phyloP scores from a whole-genome alignment of 768 basidiomycete genomes.

The Tylopilus sp. region DNA sequence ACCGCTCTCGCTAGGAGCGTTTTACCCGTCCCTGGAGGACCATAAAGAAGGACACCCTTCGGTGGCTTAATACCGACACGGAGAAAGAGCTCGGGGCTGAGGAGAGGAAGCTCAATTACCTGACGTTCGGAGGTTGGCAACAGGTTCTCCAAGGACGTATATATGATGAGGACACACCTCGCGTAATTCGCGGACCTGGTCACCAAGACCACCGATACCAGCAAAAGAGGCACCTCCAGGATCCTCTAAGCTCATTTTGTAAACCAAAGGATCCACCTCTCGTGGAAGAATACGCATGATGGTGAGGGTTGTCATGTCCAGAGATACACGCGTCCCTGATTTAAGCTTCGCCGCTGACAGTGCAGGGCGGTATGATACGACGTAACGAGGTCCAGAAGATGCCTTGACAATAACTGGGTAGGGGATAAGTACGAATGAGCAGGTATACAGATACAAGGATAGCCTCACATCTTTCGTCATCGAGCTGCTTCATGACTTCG shows the following conservation, averaged over 20 bases:
- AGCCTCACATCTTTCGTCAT: conserved; percentile 90
- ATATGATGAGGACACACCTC: conserved; percentile 55
- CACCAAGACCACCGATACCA: conserved; percentile 92
- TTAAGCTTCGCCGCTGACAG: conserved; percentile 92
- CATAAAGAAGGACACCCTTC: conserved; percentile 94
- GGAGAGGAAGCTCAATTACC: conserved; percentile 94
- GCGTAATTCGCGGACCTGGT: conserved; percentile 94
- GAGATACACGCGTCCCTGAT: conserved; percentile 88
- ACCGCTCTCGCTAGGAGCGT: conserved; percentile 93
- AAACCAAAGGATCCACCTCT: conserved; percentile 96
- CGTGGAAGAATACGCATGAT: conserved; percentile 98
- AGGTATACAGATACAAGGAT: neutral
- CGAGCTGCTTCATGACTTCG: conserved; percentile 97
- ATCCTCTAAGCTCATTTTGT: conserved; percentile 99
- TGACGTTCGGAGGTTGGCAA: conserved; percentile 26
- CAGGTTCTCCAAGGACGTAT: neutral
- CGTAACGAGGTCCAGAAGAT: conserved; percentile 96
- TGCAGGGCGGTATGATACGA: conserved; percentile 93
- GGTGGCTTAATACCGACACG: conserved; percentile 97
- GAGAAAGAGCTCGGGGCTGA: conserved; percentile 90
- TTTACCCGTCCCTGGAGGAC: conserved; percentile 96
- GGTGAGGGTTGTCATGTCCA: conserved; percentile 99
- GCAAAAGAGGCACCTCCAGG: conserved; percentile 95
- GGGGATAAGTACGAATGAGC: neutral
- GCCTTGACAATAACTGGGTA: conserved; percentile 93